phyloP scores from a whole-genome alignment of 305 asterid genomes.

The Fraxinus platypoda region DNA sequence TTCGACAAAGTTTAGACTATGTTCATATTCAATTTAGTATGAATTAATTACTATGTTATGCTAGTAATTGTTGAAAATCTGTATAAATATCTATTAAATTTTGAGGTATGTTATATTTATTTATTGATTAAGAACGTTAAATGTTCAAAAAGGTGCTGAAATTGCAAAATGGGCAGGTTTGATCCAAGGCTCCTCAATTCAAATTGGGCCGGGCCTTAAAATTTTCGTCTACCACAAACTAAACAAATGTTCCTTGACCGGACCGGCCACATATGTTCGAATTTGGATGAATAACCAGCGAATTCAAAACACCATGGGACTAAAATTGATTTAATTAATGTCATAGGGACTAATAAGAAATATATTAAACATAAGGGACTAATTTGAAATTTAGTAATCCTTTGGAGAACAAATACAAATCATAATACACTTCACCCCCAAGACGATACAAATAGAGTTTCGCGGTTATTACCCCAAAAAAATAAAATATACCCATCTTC shows the following conservation, averaged over 20 bases:
- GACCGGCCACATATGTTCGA: neutral
- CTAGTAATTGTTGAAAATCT: no score
- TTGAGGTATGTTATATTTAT: no score
- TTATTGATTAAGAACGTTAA: neutral
- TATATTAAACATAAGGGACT: neutral
- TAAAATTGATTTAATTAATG: neutral
- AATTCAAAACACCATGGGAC: neutral
- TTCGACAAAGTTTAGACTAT: no score
- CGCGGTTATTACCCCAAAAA: slow-evolving; percentile 48
- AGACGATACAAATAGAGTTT: slow-evolving; percentile 40
- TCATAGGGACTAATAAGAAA: neutral
- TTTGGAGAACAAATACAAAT: slow-evolving; percentile 22
- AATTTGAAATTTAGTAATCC: slow-evolving; percentile 21
- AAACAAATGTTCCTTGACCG: neutral
- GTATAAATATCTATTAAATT: no score
- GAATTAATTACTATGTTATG: no score
- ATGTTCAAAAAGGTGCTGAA: neutral
- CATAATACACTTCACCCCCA: slow-evolving; percentile 8
- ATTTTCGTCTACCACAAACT: no score
- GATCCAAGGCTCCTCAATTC: neutral
- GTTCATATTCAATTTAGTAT: no score
- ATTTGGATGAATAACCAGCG: neutral
- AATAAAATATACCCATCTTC: slow-evolving; percentile 22
- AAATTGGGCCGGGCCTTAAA: neutral
- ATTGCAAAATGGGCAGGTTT: neutral